Percentiles rank a stretch among this genome's conserved stretches.
phyloP scores from a whole-genome alignment of 2,329 filamentous ascomycete genomes.

The Nannizziopsis arthrosporioides region DNA sequence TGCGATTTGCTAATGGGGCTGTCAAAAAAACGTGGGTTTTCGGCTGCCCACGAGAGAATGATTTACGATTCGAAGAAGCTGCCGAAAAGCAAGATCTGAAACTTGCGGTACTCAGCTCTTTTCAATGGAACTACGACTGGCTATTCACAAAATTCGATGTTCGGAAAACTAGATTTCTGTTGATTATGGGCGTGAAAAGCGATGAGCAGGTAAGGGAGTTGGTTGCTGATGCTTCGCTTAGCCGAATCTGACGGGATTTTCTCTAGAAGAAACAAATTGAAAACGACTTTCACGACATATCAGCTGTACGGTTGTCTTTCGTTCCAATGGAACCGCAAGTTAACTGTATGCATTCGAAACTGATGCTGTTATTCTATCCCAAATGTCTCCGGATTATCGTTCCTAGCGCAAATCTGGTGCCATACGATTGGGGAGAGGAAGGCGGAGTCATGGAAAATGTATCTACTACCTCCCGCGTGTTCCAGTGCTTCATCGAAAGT shows the following conservation, averaged over 20 bases:
- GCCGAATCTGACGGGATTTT: background rate
- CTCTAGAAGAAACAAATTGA: slow-evolving; percentile 29
- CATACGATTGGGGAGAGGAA: slow-evolving; percentile 80
- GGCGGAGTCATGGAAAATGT: slow-evolving; percentile 80
- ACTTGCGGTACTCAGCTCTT: slow-evolving; percentile 74
- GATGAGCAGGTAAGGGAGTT: slow-evolving; percentile 29
- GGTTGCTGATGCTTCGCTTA: background rate
- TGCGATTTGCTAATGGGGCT: slow-evolving; percentile 47
- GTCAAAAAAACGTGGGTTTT: slow-evolving; percentile 73
- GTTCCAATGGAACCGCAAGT: slow-evolving; percentile 62
- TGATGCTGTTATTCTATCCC: slow-evolving; percentile 75
- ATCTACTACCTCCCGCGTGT: slow-evolving; percentile 3
- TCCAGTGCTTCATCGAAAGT: background rate
- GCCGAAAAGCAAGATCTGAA: slow-evolving; percentile 60
- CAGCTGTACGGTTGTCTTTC: slow-evolving; percentile 59
- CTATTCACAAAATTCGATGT: slow-evolving; percentile 58
- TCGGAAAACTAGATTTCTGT: slow-evolving; percentile 49
- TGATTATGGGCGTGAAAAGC: slow-evolving; percentile 51
- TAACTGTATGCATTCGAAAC: slow-evolving; percentile 83
- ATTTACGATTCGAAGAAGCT: slow-evolving; percentile 81
- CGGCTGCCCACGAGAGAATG: slow-evolving; percentile 52
- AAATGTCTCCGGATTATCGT: slow-evolving; percentile 66
- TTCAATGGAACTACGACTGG: slow-evolving; percentile 76
- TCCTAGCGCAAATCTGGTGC: slow-evolving; percentile 74
- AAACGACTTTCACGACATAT: slow-evolving; percentile 33